Base-by-base conservation (phyloP, 805 yeast genomes). In the Saturnispora besseyi region DNA sequence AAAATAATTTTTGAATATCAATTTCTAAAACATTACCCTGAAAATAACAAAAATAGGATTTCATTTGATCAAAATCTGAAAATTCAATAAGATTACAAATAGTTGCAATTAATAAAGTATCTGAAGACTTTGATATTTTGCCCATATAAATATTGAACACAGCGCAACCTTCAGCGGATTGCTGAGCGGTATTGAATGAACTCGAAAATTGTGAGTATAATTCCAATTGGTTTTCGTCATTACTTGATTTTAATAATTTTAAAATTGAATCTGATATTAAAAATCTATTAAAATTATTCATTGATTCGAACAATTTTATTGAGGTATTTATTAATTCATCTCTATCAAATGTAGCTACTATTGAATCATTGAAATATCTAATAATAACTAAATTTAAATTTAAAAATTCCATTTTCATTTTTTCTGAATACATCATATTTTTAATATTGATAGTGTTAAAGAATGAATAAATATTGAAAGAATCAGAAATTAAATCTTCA, bases 401-500 rank as follows among this genome's bases (percentile, higher is more conserved):
- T 3, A 72, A 58, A 21, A 73, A 62, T 22, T 61, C 63, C 1
- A 57, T 24, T 3, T 59, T 54, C 1, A 76, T 65, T 2, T 24
- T 21, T 22, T 66, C 71, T 0, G 79, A 73, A 45, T 66, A 57
- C 12, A 80, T 62, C 44, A 75, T 61, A 3, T 62, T 57, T 31
- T 70, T 75, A 1, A 66, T 63, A 4, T 71, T 69, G 44, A 79
- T 63, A 15, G 62, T 56, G 3, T 67, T 38, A 8, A 79, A 52
- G 73, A 78, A 81, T 1, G 64, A 59, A 37, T 71, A 64, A 18
- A 81, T 69, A 54, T 80, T 84, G 34, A 57, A 58, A 41, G 73
- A 71, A 45, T 78, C 82, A 3, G 66, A 66, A 18, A 59, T 54
- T 7, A 75, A 57, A 2, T 58, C 59, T 1, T 54, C 59, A 8